A percentile compares a stretch with the other conserved stretches of the same genome.
phyloP scores from a whole-genome alignment of 176 grass and related monocot genomes.

The Oryza brachyantha region DNA sequence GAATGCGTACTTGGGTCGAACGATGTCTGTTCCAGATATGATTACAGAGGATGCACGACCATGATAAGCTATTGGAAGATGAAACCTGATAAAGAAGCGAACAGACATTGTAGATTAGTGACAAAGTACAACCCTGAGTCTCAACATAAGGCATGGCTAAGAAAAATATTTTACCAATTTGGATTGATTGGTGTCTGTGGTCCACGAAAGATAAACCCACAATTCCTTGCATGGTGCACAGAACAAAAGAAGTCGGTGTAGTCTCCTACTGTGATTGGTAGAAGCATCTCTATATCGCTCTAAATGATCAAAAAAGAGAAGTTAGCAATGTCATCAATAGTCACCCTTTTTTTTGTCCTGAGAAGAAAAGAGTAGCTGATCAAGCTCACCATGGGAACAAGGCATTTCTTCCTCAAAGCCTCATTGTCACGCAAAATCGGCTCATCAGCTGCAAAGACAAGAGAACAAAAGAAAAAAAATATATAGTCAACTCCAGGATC shows the following conservation, averaged over 20 bases:
- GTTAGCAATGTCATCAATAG: neutral
- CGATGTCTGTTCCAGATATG: conserved; percentile 82
- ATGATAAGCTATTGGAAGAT: conserved; percentile 89
- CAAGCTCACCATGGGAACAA: conserved; percentile 71
- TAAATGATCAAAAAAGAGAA: conserved; percentile 25
- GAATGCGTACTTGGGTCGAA: conserved; percentile 73
- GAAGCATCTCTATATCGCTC: conserved; percentile 81
- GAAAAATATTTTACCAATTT: conserved; percentile 70
- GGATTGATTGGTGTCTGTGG: conserved; percentile 70
- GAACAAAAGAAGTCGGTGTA: conserved; percentile 98
- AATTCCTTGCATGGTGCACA: conserved; percentile 87
- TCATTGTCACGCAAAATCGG: conserved; percentile 75
- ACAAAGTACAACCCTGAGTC: neutral
- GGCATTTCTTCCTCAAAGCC: conserved; percentile 65
- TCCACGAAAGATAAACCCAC: conserved; percentile 86
- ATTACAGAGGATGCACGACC: conserved; percentile 89
- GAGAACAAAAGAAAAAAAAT: neutral
- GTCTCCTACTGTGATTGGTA: conserved; percentile 75
- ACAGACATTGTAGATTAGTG: neutral
- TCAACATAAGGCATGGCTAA: neutral
- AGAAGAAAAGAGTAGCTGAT: neutral
- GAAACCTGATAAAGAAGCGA: conserved; percentile 68
- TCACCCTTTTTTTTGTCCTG: neutral
- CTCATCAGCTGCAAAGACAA: conserved; percentile 60
- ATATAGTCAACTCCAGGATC: neutral